Conservation (phyloP, 805 yeast species). For the Grigorovia humatica region DNA sequence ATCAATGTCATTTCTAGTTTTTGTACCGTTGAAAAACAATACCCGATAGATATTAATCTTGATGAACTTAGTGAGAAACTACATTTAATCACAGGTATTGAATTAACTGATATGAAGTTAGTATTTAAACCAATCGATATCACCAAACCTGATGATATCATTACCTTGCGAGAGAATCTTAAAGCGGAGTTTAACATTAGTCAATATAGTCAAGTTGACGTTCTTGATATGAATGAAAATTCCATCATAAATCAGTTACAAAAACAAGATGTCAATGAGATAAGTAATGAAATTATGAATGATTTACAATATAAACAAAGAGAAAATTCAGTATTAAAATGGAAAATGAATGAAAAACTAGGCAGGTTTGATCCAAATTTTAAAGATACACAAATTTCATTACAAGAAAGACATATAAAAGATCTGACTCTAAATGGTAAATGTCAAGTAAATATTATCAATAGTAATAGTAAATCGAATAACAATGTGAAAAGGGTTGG, state of each 20-base stretch:
- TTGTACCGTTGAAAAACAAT: conserved; percentile 13
- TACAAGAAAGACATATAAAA: conserved; percentile 26
- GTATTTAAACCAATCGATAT: neutral
- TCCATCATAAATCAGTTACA: conserved; percentile 38
- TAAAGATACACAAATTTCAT: conserved; percentile 17
- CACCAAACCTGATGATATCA: neutral
- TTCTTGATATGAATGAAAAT: conserved; percentile 44
- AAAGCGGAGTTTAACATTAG: neutral
- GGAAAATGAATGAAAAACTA: conserved; percentile 61
- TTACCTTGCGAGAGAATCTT: neutral
- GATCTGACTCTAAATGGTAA: conserved; percentile 40
- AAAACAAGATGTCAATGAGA: neutral
- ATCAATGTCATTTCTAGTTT: conserved; percentile 14
- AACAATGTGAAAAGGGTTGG: conserved; percentile 44
- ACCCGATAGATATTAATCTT: conserved; percentile 9
- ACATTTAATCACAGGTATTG: conserved; percentile 21
- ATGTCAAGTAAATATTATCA: conserved; percentile 32
- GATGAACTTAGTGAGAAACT: conserved; percentile 15
- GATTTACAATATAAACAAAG: conserved; percentile 40
- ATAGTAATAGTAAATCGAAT: neutral
- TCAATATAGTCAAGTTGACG: conserved; percentile 13
- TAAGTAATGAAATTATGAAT: conserved; percentile 8
- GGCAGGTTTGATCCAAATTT: conserved; percentile 63
- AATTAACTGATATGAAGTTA: conserved; percentile 20
- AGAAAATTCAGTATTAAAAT: conserved; percentile 53